These are phyloP conservation scores for Ploettnerulaceae sp. DNA, from an alignment of 2,329 filamentous ascomycete genomes.

Conservation along the genomic window DNA sequence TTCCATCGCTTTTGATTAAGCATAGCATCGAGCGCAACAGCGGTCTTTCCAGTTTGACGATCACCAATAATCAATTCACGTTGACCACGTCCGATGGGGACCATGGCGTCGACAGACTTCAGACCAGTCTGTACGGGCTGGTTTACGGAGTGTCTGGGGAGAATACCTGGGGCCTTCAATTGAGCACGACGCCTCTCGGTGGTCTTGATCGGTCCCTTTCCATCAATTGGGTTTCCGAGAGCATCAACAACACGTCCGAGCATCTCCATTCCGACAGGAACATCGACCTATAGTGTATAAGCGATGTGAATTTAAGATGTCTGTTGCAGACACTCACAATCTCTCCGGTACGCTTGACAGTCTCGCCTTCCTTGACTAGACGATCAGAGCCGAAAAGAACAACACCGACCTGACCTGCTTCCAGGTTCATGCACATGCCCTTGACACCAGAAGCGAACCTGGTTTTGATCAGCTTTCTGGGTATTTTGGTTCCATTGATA, in stretches of 20 bases:
- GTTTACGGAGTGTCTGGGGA: slow-evolving; percentile 95
- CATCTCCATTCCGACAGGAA: slow-evolving; percentile 87
- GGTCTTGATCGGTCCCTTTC: slow-evolving; percentile 95
- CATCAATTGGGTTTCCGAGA: slow-evolving; percentile 98
- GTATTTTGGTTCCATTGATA: not conserved
- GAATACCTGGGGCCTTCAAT: slow-evolving; percentile 97
- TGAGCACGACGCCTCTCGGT: slow-evolving; percentile 92
- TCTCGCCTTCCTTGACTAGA: slow-evolving; percentile 99
- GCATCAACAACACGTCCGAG: slow-evolving; percentile 98
- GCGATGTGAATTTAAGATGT: slow-evolving; percentile 6
- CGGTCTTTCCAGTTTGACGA: slow-evolving; percentile 99
- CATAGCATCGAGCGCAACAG: slow-evolving; percentile 94
- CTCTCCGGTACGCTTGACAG: slow-evolving; percentile 98
- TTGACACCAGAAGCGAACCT: slow-evolving; percentile 99
- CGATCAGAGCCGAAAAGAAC: slow-evolving; percentile 99
- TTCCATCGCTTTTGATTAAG: slow-evolving; percentile 99
- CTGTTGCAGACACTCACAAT: slow-evolving; percentile 70
- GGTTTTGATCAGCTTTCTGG: slow-evolving; percentile 22
- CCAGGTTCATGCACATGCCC: slow-evolving; percentile 99
- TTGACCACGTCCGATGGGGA: slow-evolving; percentile 98
- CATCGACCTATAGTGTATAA: slow-evolving; percentile 69
- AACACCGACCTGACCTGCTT: slow-evolving; percentile 99
- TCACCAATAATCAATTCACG: slow-evolving; percentile 99
- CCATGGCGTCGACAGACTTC: slow-evolving; percentile 99
- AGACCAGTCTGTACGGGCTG: slow-evolving; percentile 99